Conservation (phyloP, 352 stramenopile species). For the Phytophthora parvispora region DNA sequence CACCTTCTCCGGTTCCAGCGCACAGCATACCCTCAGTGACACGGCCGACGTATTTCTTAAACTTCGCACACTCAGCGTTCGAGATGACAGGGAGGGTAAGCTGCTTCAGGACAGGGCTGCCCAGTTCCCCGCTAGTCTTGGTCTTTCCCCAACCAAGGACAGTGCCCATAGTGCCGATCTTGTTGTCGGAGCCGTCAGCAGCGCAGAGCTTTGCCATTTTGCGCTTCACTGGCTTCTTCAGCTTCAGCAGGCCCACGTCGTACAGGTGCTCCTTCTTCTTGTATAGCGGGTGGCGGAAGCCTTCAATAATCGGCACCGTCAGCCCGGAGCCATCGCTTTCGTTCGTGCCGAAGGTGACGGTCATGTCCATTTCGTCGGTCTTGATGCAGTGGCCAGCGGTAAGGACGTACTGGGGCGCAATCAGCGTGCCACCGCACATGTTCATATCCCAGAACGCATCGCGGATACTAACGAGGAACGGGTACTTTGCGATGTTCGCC, state of each 20-base stretch:
- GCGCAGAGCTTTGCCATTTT: slow-evolving; percentile 47
- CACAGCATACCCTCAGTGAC: slow-evolving; percentile 75
- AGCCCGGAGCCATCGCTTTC: slow-evolving; percentile 12
- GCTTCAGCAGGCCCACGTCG: slow-evolving; percentile 69
- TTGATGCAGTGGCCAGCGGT: slow-evolving; percentile 80
- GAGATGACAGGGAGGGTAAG: slow-evolving; percentile 67
- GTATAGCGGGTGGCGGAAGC: slow-evolving; percentile 38
- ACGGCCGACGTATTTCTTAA: slow-evolving; percentile 52
- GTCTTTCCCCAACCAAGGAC: slow-evolving; percentile 71
- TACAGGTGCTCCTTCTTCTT: slow-evolving; percentile 43
- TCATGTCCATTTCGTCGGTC: slow-evolving; percentile 27
- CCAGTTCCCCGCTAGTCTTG: slow-evolving; percentile 23
- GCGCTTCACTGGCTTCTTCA: slow-evolving; percentile 44
- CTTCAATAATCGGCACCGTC: slow-evolving; percentile 11
- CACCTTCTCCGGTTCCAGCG: slow-evolving; percentile 49
- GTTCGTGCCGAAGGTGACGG: slow-evolving; percentile 35
- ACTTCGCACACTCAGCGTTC: slow-evolving; percentile 63
- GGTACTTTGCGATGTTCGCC: slow-evolving; percentile 40
- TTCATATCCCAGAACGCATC: slow-evolving; percentile 39
- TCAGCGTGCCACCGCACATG: slow-evolving; percentile 70
- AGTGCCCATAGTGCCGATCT: slow-evolving; percentile 54
- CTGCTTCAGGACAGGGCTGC: slow-evolving; percentile 46
- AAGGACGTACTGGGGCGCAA: slow-evolving; percentile 68
- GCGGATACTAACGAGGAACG: slow-evolving; percentile 66
- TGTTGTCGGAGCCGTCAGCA: slow-evolving; percentile 56